Base-by-base conservation (phyloP, 345 rosid genomes). In the Heritiera littoralis region DNA sequence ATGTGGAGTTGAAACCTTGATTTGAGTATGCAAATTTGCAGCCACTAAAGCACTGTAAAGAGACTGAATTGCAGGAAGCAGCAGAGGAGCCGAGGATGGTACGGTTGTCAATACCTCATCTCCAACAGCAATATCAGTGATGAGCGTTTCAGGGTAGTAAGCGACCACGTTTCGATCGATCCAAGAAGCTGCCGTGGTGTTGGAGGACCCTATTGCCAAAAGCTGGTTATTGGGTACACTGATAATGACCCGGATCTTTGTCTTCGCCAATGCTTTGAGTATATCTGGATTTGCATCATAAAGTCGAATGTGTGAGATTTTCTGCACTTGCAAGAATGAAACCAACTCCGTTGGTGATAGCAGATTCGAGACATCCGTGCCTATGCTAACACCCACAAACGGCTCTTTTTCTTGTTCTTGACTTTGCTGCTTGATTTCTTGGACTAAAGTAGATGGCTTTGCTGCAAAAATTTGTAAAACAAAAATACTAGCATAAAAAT, bases 141-240 rank as follows among this genome's bases (percentile, higher is more conserved):
- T 92, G 18, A 90, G 72, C 15, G 98, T 94, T 52, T 89, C 82
- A 9, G 98, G 99, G 87, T 90, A 92, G 80, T 79, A 92, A 77
- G 97, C 94, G 64, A 85, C 95, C 5, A 96, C 95, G 61, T 94
- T 94, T 13, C 95, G 86, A 66, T 81, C 91, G 59, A 96, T 81
- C 99, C 98, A 96, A 0, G 94, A 82, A 9, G 98, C 98, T 11
- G 99, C 95, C 0, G 99, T 92, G 58, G 90, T 75, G 77, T 92
- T 96, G 5, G 98, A 92, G 32, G 98, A 89, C 7, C 99, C 99
- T 72, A 96, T 90, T 3, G 97, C 99, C 55, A 94, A 93, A 70
- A 96, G 89, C 88, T 96, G 98, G 64, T 96, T 94, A 83, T 96
- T 96, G 8, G 99, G 99, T 23, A 96, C 97, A 20, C 97, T 90